phyloP scores from a whole-genome alignment of 164 flowering plant species.

The Nymphaea thermarum region DNA sequence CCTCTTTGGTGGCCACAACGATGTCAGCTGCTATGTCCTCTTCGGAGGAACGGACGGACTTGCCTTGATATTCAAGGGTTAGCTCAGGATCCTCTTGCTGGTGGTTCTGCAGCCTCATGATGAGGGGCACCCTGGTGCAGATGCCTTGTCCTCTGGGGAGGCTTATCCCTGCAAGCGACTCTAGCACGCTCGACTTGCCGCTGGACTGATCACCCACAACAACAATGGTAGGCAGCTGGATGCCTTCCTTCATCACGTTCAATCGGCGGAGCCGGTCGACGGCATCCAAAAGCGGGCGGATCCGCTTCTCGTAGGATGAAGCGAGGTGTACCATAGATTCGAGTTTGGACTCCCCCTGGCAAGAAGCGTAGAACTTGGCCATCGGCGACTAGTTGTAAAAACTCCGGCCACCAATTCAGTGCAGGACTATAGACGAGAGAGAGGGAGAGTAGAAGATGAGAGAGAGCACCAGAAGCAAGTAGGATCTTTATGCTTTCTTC shows the following conservation, averaged over 20 bases:
- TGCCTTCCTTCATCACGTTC: slow-evolving; percentile 11
- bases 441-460: background rate
- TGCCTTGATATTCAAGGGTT: slow-evolving; percentile 13
- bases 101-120: slow-evolving; percentile 6
- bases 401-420: background rate
- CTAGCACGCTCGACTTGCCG: slow-evolving; percentile 11
- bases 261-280: slow-evolving; percentile 6
- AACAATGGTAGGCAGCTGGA: slow-evolving; percentile 10
- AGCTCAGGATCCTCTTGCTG: background rate
- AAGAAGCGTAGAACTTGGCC: background rate
- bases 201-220: slow-evolving; percentile 12
- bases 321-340: background rate
- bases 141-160: slow-evolving; percentile 12
- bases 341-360: background rate
- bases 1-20: slow-evolving; percentile 17
- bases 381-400: background rate
- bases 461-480: too few species aligned
- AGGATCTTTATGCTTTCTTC: too few species aligned
- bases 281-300: slow-evolving; percentile 9
- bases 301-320: slow-evolving; percentile 3
- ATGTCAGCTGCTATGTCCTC: slow-evolving; percentile 15
- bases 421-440: background rate
- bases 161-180: slow-evolving; percentile 10
- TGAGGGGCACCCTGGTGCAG: slow-evolving; percentile 13
- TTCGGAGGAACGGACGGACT: slow-evolving; percentile 15